Conservation (phyloP, 441 rosid species). For the Pelargonium myrrhifolium region DNA sequence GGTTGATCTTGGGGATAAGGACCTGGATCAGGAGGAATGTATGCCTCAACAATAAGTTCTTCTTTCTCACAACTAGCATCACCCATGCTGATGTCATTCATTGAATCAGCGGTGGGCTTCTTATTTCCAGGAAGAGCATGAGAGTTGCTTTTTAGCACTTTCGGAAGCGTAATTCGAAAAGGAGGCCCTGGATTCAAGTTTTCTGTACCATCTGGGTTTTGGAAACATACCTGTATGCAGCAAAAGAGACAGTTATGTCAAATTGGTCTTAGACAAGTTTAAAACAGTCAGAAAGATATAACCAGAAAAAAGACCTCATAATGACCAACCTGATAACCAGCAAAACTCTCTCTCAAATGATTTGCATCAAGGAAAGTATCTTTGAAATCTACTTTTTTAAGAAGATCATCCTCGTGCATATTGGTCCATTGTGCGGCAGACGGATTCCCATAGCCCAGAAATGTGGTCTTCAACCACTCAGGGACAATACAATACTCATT, state of each 20-base stretch:
- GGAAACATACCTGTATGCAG: conserved; percentile 54
- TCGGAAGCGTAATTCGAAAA: conserved; percentile 72
- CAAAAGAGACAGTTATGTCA: conserved; percentile 9
- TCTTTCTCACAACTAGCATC: conserved; percentile 51
- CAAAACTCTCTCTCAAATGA: conserved; percentile 72
- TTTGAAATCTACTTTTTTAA: conserved; percentile 85
- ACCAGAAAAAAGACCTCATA: conserved; percentile 8
- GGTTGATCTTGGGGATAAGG: conserved; percentile 99
- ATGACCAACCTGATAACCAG: conserved; percentile 62
- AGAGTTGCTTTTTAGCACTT: conserved; percentile 53
- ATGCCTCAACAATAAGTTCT: conserved; percentile 78
- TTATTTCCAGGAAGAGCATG: conserved; percentile 79
- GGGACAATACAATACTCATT: conserved; percentile 98
- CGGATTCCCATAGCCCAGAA: conserved; percentile 96
- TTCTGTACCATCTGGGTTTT: conserved; percentile 60
- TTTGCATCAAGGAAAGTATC: conserved; percentile 80
- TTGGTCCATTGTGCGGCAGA: conserved; percentile 99
- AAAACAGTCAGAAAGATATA: conserved; percentile 5
- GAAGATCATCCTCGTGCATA: conserved; percentile 70
- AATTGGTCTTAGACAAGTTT: not conserved
- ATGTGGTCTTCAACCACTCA: conserved; percentile 91
- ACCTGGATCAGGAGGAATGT: conserved; percentile 90
- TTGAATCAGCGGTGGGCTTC: conserved; percentile 37
- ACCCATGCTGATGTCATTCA: conserved; percentile 40
- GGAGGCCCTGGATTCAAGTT: conserved; percentile 70